Evolutionary conservation across 2,329 filamentous ascomycete species (phyloP), one percentile per base, ranked within the genome.

Genomic region (Fusarium sororula): DNA sequence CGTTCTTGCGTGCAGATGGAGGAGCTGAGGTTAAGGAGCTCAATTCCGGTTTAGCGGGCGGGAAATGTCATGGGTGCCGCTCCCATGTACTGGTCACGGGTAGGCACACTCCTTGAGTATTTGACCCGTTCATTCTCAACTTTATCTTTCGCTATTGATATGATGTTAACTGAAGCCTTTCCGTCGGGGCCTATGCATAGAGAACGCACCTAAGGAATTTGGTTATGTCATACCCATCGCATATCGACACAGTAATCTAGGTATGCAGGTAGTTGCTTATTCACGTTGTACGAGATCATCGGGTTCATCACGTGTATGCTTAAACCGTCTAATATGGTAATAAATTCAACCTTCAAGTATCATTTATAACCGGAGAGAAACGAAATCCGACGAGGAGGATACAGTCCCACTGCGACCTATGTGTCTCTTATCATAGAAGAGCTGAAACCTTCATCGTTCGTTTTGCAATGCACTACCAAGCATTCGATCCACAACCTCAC

Each of bases 31-130:
- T 63, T 55, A 30, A 51, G 20, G 28, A 59, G 47, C 41, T 35
- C 68, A 42, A 61, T 73, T 60, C 32, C 51, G 65, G 72, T 51
- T 63, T 75, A 74, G 72, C 60, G 72, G 54, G 39, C 18, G 22
- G 39, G 50, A 37, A 48, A 53, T 68, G 57, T 58, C 71, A 72
- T 61, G 58, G 60, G 69, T 38, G 45, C 63, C 28, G 35, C 35
- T 47, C 35, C 38, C 51, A 39, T 48, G 37, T 68, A 53, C 51
- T 47, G 55, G 67, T 70, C 53, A 48, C 59, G 53, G 66, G 66
- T 70, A 70, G 65, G 58, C n/a, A 45, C 30, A 30, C 35, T 50
- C 22, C 12, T 24, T 13, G 39, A 42, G 48, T 20, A 51, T 26
- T 63, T 45, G 48, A 30, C 39, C 37, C 28, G 22, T 17, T n/a